phyloP scores from a whole-genome alignment of 805 yeast species.

The Sungouiozyma ichnusensis region DNA sequence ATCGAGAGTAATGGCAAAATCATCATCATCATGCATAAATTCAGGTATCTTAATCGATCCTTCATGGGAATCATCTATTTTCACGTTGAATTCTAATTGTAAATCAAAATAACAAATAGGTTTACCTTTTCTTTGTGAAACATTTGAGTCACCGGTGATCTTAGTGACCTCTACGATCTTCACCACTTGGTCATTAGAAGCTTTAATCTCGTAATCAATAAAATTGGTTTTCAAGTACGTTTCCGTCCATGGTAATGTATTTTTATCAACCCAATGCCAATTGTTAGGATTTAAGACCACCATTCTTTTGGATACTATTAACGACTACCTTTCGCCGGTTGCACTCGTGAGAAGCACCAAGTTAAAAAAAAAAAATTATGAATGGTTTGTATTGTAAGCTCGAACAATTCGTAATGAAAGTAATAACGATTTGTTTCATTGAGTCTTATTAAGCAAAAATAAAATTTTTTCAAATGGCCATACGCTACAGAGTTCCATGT shows the following conservation, averaged over 20 bases:
- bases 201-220: conserved; percentile 7
- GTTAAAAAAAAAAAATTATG: not conserved
- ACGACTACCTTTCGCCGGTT: not conserved
- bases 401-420: too few species aligned
- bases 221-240: conserved; percentile 37
- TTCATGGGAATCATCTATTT: conserved; percentile 19
- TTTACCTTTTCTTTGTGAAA: conserved; percentile 74
- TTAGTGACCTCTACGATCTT: conserved; percentile 28
- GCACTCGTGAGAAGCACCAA: not conserved
- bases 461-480: too few species aligned
- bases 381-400: too few species aligned
- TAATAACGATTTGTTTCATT: not conserved
- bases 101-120: conserved; percentile 67
- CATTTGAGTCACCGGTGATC: conserved; percentile 67
- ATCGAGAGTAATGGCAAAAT: conserved; percentile 49
- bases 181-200: conserved; percentile 10
- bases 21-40: conserved; percentile 68
- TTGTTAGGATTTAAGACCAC: conserved; percentile 64
- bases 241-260: conserved; percentile 56
- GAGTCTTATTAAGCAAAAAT: not conserved
- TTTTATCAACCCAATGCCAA: conserved; percentile 71
- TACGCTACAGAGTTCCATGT: too few species aligned
- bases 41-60: conserved; percentile 50
- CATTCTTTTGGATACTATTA: conserved; percentile 28
- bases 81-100: conserved; percentile 39